phyloP scores from a whole-genome alignment of 106 monocot genomes.

The Allium sativum region DNA sequence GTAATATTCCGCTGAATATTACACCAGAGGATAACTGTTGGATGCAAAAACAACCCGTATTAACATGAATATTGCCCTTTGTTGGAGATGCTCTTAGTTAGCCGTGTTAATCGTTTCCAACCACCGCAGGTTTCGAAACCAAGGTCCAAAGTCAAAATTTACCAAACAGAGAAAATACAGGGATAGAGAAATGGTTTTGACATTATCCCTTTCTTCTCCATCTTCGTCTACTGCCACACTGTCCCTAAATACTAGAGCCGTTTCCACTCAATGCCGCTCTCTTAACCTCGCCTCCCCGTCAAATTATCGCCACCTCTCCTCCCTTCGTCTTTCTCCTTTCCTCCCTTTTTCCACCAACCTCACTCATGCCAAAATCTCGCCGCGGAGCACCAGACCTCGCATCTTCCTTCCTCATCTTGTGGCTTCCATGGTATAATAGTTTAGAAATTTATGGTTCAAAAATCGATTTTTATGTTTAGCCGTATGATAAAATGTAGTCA shows the following conservation, averaged over 20 bases:
- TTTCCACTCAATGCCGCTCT: neutral
- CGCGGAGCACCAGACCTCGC: conserved; percentile 14
- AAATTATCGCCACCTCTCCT: conserved; percentile 19
- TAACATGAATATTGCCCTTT: too few species aligned
- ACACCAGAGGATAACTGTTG: too few species aligned
- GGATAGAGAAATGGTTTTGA: too few species aligned
- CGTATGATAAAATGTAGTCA: neutral
- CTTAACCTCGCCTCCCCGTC: neutral
- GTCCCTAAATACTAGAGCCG: neutral
- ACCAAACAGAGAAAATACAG: too few species aligned
- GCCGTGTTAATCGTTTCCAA: too few species aligned
- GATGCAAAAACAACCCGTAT: too few species aligned
- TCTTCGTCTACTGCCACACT: neutral
- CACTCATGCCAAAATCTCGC: neutral
- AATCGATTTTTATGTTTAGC: neutral
- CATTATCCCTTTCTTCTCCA: neutral
- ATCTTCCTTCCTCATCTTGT: conserved; percentile 58
- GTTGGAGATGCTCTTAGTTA: too few species aligned
- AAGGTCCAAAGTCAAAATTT: too few species aligned
- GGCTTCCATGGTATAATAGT: conserved; percentile 25
- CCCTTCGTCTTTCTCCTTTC: conserved; percentile 24
- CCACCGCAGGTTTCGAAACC: too few species aligned
- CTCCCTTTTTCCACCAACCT: conserved; percentile 11
- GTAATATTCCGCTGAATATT: too few species aligned
- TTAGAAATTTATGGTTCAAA: neutral